Evolutionary conservation across 129 eudicot genomes (phyloP).

Genomic region (Mikania micrantha): DNA sequence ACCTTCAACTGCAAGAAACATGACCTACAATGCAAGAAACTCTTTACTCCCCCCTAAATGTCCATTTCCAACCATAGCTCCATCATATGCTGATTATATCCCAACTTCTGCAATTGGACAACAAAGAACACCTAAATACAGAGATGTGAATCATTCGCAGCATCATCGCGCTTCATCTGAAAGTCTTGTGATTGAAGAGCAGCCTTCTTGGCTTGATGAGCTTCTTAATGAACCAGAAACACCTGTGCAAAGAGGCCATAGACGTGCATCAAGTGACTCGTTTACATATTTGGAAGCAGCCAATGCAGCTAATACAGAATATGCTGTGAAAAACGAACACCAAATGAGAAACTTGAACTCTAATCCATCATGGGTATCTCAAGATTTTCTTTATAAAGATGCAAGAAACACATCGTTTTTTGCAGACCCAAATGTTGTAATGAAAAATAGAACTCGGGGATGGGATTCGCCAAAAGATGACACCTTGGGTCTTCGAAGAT

Average conservation of each 20-base stretch:
- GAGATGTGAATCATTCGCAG: constrained; percentile 30
- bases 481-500: constrained; percentile 27
- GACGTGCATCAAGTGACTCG: constrained; percentile 85
- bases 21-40: constrained; percentile 49
- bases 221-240: constrained; percentile 75
- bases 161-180: constrained; percentile 69
- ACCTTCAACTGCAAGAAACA: constrained; percentile 46
- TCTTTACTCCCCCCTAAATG: constrained; percentile 75
- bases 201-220: constrained; percentile 89
- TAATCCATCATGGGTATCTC: constrained; percentile 27
- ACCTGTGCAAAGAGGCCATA: constrained; percentile 52
- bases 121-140: constrained; percentile 32
- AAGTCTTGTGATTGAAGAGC: constrained; percentile 66
- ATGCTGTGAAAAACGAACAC: constrained; percentile 34
- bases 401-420: constrained; percentile 15
- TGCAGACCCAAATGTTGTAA: constrained; percentile 21
- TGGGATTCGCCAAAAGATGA: constrained; percentile 48
- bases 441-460: constrained; percentile 25
- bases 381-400: constrained; percentile 36
- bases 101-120: constrained; percentile 35
- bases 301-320: constrained; percentile 39
- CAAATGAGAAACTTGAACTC: constrained; percentile 15
- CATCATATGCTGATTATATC: constrained; percentile 52
- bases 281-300: constrained; percentile 54
- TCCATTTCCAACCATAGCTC: constrained; percentile 69